These are phyloP conservation scores for Amphirosellinia nigrospora DNA, from an alignment of 495 filamentous ascomycete species.

Conservation along the genomic window DNA sequence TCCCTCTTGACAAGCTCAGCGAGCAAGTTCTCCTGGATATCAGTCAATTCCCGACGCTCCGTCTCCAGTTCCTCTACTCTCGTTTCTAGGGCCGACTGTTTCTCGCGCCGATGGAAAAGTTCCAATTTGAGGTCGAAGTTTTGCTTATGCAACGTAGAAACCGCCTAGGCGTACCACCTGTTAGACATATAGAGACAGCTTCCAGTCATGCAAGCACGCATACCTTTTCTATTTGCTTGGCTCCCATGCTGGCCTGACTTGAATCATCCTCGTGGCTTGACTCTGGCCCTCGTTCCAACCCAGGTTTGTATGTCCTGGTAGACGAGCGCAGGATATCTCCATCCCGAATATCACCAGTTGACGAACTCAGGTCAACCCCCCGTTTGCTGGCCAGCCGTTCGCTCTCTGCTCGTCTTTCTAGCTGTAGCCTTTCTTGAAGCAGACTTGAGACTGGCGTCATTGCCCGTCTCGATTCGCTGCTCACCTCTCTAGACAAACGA, in stretches of 20 bases:
- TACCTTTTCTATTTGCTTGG: slow-evolving; percentile 56
- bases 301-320: slow-evolving; percentile 31
- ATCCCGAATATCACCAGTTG: slow-evolving; percentile 33
- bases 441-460: slow-evolving; percentile 48
- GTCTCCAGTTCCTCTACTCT: slow-evolving; percentile 65
- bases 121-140: slow-evolving; percentile 92
- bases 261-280: slow-evolving; percentile 40
- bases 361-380: slow-evolving; percentile 41
- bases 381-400: slow-evolving; percentile 46
- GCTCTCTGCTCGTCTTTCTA: slow-evolving; percentile 55
- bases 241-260: slow-evolving; percentile 52
- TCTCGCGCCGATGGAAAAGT: slow-evolving; percentile 73
- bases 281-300: slow-evolving; percentile 42
- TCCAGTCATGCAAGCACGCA: not conserved
- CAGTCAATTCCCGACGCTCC: slow-evolving; percentile 51
- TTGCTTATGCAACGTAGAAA: slow-evolving; percentile 75
- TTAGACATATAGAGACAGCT: slow-evolving; percentile 9
- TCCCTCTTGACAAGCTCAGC: slow-evolving; percentile 76
- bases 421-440: slow-evolving; percentile 58
- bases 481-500: slow-evolving; percentile 41
- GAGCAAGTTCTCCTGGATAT: slow-evolving; percentile 50
- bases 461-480: slow-evolving; percentile 36
- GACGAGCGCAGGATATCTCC: slow-evolving; percentile 43
- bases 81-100: slow-evolving; percentile 61
- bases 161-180: slow-evolving; percentile 35